Evolutionary conservation across 306 rosid species (phyloP).

Genomic region (Betula pendula): DNA sequence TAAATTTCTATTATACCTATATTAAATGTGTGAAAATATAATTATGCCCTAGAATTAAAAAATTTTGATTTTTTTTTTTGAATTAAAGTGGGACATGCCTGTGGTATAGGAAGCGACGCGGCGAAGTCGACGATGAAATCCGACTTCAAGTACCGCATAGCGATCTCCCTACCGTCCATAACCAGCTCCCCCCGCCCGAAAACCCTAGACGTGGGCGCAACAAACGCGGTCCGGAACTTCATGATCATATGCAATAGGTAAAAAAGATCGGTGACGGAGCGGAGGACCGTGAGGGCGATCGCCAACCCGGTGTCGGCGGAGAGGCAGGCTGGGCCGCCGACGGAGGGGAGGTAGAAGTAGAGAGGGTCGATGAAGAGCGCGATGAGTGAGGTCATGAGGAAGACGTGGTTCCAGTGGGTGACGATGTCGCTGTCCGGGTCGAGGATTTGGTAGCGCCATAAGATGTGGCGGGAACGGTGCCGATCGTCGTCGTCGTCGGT

Average conservation of each 20-base stretch:
- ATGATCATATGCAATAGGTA: slow-evolving; percentile 67
- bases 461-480: slow-evolving; percentile 48
- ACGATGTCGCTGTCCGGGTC: slow-evolving; percentile 85
- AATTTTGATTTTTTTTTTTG: too few relatives aligned
- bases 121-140: slow-evolving; percentile 89
- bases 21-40: too few relatives aligned
- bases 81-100: slow-evolving; percentile 39
- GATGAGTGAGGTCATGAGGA: slow-evolving; percentile 62
- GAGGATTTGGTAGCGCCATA: slow-evolving; percentile 80
- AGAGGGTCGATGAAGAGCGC: slow-evolving; percentile 87
- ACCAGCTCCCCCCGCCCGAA: slow-evolving; percentile 92
- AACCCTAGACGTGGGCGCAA: slow-evolving; percentile 75
- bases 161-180: slow-evolving; percentile 63
- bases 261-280: slow-evolving; percentile 75
- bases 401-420: slow-evolving; percentile 69
- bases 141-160: slow-evolving; percentile 64
- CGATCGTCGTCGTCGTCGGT: slow-evolving; percentile 28
- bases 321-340: slow-evolving; percentile 75
- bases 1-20: too few relatives aligned
- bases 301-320: slow-evolving; percentile 35
- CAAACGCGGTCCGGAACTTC: slow-evolving; percentile 85
- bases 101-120: slow-evolving; percentile 80
- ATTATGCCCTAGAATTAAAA: too few relatives aligned
- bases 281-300: slow-evolving; percentile 49
- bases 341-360: slow-evolving; percentile 69